These are phyloP conservation scores for Ophiostoma novo-ulmi DNA, from an alignment of 2,329 filamentous ascomycete genomes.

Conservation along the genomic window DNA sequence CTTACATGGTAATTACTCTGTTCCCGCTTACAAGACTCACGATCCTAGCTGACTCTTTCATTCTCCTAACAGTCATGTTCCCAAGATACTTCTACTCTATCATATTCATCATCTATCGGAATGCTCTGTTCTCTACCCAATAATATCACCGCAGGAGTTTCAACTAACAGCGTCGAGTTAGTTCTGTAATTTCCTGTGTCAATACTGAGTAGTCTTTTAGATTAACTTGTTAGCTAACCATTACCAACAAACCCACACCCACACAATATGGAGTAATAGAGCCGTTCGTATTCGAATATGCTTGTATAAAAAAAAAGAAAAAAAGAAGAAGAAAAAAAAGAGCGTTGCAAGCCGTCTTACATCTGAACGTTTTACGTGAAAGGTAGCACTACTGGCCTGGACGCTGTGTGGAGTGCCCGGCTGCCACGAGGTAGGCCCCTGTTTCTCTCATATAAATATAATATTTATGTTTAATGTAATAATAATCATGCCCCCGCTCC, in stretches of 20 bases:
- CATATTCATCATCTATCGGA: too few relatives aligned
- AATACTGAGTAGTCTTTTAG: not conserved
- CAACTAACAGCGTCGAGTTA: not conserved
- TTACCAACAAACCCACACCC: slow-evolving; percentile 1
- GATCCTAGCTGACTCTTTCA: too few relatives aligned
- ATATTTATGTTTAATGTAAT: not conserved
- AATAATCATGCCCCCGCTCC: not conserved
- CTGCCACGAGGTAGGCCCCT: slow-evolving; percentile 11
- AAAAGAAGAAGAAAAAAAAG: too few relatives aligned
- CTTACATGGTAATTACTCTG: not conserved
- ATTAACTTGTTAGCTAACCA: not conserved
- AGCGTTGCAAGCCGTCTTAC: not conserved
- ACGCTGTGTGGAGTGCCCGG: not conserved
- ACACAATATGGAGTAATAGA: not conserved
- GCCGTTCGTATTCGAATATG: not conserved
- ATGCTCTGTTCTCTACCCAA: not conserved
- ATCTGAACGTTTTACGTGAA: not conserved
- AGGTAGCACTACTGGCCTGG: not conserved
- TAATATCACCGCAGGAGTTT: not conserved
- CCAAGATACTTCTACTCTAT: not conserved
- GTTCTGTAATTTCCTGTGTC: not conserved
- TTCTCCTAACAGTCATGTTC: too few relatives aligned
- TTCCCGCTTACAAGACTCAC: not conserved
- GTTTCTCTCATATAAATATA: not conserved
- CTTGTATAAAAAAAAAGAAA: too few relatives aligned